Conservation (phyloP, 331 rosid species). For the Prunus yedoensis region DNA sequence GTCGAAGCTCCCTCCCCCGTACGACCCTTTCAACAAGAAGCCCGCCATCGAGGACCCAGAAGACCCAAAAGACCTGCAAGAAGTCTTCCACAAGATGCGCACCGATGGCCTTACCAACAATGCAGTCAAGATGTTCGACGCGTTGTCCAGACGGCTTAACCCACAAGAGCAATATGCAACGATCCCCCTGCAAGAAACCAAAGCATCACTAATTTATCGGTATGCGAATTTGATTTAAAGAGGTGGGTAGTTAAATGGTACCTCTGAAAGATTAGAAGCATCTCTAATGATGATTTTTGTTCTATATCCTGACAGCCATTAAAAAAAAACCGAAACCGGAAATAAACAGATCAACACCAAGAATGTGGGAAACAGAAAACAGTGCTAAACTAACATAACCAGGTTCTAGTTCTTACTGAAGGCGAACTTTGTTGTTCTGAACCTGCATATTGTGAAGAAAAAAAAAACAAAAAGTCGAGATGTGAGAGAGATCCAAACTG, state of each 20-base stretch:
- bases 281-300: constrained; percentile 15
- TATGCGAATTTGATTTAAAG: not conserved
- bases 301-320: constrained; percentile 33
- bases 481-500: constrained; percentile 21
- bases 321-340: not conserved
- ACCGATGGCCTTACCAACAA: constrained; percentile 53
- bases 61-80: constrained; percentile 70
- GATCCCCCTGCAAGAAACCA: constrained; percentile 53
- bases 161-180: constrained; percentile 36
- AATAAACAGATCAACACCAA: constrained; percentile 5
- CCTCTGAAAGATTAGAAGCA: constrained; percentile 40
- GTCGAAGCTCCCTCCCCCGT: constrained; percentile 49
- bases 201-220: constrained; percentile 1
- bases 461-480: not conserved
- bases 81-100: constrained; percentile 64
- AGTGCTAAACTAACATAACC: constrained; percentile 16
- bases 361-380: constrained; percentile 14
- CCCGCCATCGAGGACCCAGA: constrained; percentile 47
- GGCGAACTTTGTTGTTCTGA: constrained; percentile 60
- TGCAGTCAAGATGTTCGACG: constrained; percentile 87
- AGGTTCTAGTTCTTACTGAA: constrained; percentile 49
- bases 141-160: constrained; percentile 76
- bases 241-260: constrained; percentile 16
- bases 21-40: constrained; percentile 73
- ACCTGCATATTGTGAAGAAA: too few species aligned